A percentile compares a stretch with the other conserved stretches of the same genome.
phyloP scores from a whole-genome alignment of 2,329 filamentous ascomycete species.

The Allantophomopsis cytisporea region DNA sequence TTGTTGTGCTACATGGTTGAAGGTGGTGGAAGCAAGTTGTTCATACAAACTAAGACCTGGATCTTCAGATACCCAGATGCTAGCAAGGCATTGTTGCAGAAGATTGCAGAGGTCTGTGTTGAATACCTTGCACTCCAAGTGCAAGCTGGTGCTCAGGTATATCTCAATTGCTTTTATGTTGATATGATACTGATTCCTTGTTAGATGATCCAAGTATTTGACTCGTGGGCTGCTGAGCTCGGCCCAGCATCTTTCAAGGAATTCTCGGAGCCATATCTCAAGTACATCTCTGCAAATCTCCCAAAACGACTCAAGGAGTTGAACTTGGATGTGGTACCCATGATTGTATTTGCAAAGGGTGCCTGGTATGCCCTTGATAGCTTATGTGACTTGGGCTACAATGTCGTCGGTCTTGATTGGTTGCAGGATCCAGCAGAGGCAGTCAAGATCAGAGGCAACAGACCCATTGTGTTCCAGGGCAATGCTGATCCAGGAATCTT shows the following conservation, averaged over 20 bases:
- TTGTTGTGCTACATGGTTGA: constrained; percentile 98
- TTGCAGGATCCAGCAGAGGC: constrained; percentile 79
- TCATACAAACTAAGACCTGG: constrained; percentile 92
- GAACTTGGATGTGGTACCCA: constrained; percentile 69
- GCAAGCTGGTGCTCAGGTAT: constrained; percentile 76
- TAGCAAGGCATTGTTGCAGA: constrained; percentile 69
- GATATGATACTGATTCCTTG: constrained; percentile 1
- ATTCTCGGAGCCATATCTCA: constrained; percentile 78
- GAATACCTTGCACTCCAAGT: constrained; percentile 91
- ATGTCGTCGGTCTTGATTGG: constrained; percentile 94
- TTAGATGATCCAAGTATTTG: constrained; percentile 86
- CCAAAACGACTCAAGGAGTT: constrained; percentile 62
- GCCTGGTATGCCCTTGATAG: constrained; percentile 90
- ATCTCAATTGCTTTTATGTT: constrained; percentile 2
- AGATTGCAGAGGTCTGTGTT: constrained; percentile 88
- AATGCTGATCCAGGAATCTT: constrained; percentile 91
- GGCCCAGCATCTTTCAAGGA: constrained; percentile 71
- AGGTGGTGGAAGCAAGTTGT: constrained; percentile 89
- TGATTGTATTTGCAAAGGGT: constrained; percentile 97
- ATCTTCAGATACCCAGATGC: constrained; percentile 79
- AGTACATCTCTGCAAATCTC: constrained; percentile 69
- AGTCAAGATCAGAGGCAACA: constrained; percentile 61
- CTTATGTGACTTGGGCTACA: constrained; percentile 77
- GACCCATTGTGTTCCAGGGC: constrained; percentile 72
- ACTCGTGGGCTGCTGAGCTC: constrained; percentile 94